Evolutionary conservation across 805 yeast species (phyloP).

Genomic region (Zygosaccharomyces rouxii): DNA sequence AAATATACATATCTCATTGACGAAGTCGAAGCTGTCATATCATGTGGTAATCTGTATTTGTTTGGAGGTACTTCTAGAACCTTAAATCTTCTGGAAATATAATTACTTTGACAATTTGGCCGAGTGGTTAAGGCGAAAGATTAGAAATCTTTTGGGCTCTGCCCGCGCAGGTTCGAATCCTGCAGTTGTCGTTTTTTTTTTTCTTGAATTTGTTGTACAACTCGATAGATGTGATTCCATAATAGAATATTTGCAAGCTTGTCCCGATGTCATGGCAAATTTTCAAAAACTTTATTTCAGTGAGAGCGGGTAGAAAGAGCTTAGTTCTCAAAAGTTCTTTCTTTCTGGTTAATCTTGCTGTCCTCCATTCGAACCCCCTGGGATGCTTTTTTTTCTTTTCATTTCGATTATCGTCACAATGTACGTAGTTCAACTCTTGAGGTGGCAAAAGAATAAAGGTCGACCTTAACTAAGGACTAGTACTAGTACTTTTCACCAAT

Average conservation of each 20-base stretch:
- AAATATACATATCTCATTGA: too few relatives aligned
- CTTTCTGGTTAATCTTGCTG: neutral
- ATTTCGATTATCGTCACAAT: neutral
- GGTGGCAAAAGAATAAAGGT: neutral
- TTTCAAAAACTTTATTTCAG: too few relatives aligned
- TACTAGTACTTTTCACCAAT: neutral
- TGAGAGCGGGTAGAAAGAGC: too few relatives aligned
- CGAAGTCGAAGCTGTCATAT: too few relatives aligned
- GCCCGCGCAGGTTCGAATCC: constrained; percentile 62
- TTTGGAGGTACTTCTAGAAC: too few relatives aligned
- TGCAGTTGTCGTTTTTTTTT: constrained; percentile 55
- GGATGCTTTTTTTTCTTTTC: neutral
- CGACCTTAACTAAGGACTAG: neutral
- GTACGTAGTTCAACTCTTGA: neutral
- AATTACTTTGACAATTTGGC: constrained; percentile 41
- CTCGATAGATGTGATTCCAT: too few relatives aligned
- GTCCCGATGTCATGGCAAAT: too few relatives aligned
- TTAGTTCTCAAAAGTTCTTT: too few relatives aligned
- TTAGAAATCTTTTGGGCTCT: constrained; percentile 50
- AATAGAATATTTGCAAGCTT: too few relatives aligned
- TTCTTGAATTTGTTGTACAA: neutral
- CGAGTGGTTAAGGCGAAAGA: constrained; percentile 63
- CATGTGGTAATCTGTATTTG: too few relatives aligned
- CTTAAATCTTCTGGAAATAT: too few relatives aligned
- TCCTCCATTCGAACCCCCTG: neutral